phyloP scores from a whole-genome alignment of 2,329 filamentous ascomycete genomes.

The Pseudopyricularia cyperi region DNA sequence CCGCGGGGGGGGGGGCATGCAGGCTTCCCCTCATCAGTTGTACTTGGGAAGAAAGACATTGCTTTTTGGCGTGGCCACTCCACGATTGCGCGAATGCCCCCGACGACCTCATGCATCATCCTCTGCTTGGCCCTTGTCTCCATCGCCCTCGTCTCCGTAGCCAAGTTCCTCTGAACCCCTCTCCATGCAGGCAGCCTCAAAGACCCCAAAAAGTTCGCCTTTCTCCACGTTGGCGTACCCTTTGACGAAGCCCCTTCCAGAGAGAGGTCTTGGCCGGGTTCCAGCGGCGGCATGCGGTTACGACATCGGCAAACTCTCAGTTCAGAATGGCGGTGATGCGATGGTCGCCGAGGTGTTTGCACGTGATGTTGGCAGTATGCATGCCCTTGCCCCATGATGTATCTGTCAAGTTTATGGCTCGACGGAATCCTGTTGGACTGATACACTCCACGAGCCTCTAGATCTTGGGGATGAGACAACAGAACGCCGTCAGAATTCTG shows the following conservation, averaged over 20 bases:
- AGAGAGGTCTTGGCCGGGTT: conserved; percentile 21
- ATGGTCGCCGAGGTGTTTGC: conserved; percentile 8
- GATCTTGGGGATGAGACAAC: conserved; percentile 15
- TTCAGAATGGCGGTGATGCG: conserved; percentile 19
- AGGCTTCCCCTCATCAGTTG: no score
- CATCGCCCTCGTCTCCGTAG: background rate
- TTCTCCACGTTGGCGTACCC: background rate
- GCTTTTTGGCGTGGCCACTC: conserved; percentile 12
- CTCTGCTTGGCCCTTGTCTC: background rate
- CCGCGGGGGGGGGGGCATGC: no score
- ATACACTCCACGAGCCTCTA: conserved; percentile 9
- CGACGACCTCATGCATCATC: conserved; percentile 7
- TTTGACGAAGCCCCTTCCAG: conserved; percentile 14
- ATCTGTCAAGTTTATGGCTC: conserved; percentile 9
- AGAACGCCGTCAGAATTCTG: conserved; percentile 12
- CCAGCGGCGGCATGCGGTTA: conserved; percentile 20
- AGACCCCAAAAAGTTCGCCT: background rate
- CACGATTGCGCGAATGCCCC: conserved; percentile 15
- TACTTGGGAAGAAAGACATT: background rate
- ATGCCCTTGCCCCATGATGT: conserved; percentile 22
- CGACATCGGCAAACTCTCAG: conserved; percentile 24
- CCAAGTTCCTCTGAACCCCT: background rate
- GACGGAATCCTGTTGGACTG: conserved; percentile 3
- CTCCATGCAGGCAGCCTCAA: background rate
- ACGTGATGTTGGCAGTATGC: conserved; percentile 23